These are phyloP conservation scores for Paxillus rubicundulus DNA, from an alignment of 768 basidiomycete genomes.

Conservation along the genomic window DNA sequence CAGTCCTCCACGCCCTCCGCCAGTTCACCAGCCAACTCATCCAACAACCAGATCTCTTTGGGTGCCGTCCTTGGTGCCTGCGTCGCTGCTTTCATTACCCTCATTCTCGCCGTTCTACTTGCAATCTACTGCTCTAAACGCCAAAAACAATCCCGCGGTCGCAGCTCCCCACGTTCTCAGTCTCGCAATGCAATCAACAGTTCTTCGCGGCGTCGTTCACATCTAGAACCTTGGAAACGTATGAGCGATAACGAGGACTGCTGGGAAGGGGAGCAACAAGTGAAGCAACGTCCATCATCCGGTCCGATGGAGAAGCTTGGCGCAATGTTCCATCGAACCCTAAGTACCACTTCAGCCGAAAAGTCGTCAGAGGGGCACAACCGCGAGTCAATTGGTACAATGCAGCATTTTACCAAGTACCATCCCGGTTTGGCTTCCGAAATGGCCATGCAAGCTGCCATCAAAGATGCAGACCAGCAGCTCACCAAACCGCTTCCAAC, in stretches of 20 bases:
- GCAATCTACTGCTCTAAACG: constrained; percentile 53
- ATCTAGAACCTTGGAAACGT: constrained; percentile 54
- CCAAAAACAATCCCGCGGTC: constrained; percentile 18
- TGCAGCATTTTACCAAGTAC: constrained; percentile 54
- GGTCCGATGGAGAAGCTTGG: constrained; percentile 58
- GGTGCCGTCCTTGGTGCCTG: constrained; percentile 63
- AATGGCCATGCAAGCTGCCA: constrained; percentile 39
- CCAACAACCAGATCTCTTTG: constrained; percentile 25
- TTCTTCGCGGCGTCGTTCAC: constrained; percentile 42
- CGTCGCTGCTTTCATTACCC: constrained; percentile 54
- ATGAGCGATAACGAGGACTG: constrained; percentile 51
- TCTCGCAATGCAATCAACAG: constrained; percentile 43
- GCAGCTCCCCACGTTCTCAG: constrained; percentile 24
- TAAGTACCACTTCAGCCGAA: constrained; percentile 53
- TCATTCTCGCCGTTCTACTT: constrained; percentile 48
- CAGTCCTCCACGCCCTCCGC: constrained; percentile 11
- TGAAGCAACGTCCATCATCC: constrained; percentile 38
- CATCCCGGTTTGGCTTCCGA: constrained; percentile 54
- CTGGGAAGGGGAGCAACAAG: constrained; percentile 42
- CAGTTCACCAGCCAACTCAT: constrained; percentile 9
- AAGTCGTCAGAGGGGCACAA: constrained; percentile 39
- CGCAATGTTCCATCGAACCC: constrained; percentile 59
- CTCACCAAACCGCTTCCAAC: constrained; percentile 32
- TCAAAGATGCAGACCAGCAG: constrained; percentile 18
- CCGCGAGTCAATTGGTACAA: constrained; percentile 30